These are phyloP conservation scores for Mortierella sp. DNA, from an alignment of 371 early-diverging fungal species.

Conservation along the genomic window DNA sequence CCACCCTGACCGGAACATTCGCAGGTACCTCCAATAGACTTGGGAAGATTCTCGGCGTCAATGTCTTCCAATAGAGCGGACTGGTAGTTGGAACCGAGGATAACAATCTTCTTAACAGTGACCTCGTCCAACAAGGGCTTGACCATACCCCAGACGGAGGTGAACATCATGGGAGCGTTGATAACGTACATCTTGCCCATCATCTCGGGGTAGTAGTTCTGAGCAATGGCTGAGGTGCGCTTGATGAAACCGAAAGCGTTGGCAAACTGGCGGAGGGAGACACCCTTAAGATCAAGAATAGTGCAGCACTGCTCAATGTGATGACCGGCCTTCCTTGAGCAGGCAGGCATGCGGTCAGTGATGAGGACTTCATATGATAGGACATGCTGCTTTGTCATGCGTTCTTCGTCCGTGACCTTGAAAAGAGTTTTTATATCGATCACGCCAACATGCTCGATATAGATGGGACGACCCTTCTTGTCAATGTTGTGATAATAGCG, in stretches of 20 bases:
- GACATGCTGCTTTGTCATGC: constrained; percentile 74
- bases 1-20: constrained; percentile 61
- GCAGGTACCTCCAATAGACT: constrained; percentile 71
- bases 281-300: constrained; percentile 79
- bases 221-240: constrained; percentile 74
- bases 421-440: constrained; percentile 71
- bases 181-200: constrained; percentile 81
- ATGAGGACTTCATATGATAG: constrained; percentile 75
- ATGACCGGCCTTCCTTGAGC: constrained; percentile 63
- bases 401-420: constrained; percentile 68
- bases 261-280: constrained; percentile 69
- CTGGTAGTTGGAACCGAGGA: constrained; percentile 67
- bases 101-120: constrained; percentile 79
- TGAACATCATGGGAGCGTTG: constrained; percentile 81
- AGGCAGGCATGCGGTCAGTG: constrained; percentile 70
- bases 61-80: constrained; percentile 66
- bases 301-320: constrained; percentile 78
- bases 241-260: constrained; percentile 69
- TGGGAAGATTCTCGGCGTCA: constrained; percentile 70
- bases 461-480: constrained; percentile 79
- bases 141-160: constrained; percentile 76
- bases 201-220: constrained; percentile 86
- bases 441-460: constrained; percentile 75
- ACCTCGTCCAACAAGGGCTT: constrained; percentile 78
- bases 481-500: constrained; percentile 83